phyloP scores from a whole-genome alignment of 2,329 filamentous ascomycete genomes.

The Tolypocladium tropicale region DNA sequence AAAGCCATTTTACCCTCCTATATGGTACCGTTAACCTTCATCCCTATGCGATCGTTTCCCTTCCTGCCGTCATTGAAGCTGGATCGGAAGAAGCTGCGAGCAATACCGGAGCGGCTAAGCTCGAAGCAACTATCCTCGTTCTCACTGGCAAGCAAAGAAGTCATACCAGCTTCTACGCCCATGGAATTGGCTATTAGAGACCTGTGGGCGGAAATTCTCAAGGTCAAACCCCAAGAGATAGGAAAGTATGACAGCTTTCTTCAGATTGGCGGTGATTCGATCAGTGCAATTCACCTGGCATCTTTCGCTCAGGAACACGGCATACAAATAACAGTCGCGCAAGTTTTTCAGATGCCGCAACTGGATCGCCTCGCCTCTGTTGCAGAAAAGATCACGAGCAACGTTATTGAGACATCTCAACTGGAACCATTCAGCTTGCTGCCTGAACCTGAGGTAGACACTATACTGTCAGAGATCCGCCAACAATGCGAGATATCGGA shows the following conservation, averaged over 20 bases:
- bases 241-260: background rate
- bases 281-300: slow-evolving; percentile 4
- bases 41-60: slow-evolving; percentile 2
- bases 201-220: slow-evolving; percentile 3
- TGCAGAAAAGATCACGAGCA: background rate
- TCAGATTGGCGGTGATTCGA: slow-evolving; percentile 5
- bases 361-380: background rate
- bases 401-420: background rate
- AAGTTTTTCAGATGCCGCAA: background rate
- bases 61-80: slow-evolving; percentile 8
- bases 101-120: background rate
- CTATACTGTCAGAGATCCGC: background rate
- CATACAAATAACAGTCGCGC: background rate
- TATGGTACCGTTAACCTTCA: background rate
- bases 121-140: background rate
- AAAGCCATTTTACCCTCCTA: slow-evolving; percentile 1
- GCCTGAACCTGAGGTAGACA: background rate
- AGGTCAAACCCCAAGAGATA: background rate
- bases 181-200: background rate
- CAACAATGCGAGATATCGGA: background rate
- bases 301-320: background rate
- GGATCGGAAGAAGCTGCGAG: slow-evolving; percentile 5
- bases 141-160: background rate
- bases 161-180: background rate
- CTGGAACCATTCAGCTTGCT: background rate